phyloP scores from a whole-genome alignment of 176 grass and related monocot species.

The Triticum urartu region DNA sequence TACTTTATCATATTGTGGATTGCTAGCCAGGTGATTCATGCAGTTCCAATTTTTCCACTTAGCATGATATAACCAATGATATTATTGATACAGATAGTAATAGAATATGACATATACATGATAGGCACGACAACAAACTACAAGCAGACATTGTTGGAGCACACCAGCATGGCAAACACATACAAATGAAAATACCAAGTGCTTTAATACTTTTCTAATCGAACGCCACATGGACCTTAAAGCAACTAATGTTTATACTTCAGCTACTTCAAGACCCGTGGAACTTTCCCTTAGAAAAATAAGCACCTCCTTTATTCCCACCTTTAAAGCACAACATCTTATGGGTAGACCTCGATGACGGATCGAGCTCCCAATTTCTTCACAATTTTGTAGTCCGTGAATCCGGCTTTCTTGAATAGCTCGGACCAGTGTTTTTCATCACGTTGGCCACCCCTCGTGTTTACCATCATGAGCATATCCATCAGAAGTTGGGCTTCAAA shows the following conservation, averaged over 20 bases:
- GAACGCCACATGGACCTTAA: background rate
- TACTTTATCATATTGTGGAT: background rate
- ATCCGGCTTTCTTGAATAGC: background rate
- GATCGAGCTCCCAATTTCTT: background rate
- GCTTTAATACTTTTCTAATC: background rate
- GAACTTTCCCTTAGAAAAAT: background rate
- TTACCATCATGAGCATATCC: slow-evolving; percentile 6
- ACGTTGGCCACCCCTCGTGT: background rate
- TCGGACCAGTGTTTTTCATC: background rate
- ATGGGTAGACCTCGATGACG: background rate
- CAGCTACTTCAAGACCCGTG: background rate
- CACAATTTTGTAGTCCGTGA: background rate
- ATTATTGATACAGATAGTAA: background rate
- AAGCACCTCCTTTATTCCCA: background rate
- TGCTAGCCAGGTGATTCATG: background rate
- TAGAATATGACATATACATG: background rate
- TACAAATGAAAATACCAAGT: background rate
- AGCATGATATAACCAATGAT: background rate
- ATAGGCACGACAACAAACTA: background rate
- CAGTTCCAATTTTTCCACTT: background rate
- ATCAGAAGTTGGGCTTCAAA: background rate
- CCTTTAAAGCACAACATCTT: background rate
- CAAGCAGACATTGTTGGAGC: background rate
- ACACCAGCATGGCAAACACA: background rate
- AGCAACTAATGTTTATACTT: background rate